Percentiles rank a stretch among this genome's conserved stretches.
phyloP scores from a whole-genome alignment of 306 rosid species.

The Rosa persica region DNA sequence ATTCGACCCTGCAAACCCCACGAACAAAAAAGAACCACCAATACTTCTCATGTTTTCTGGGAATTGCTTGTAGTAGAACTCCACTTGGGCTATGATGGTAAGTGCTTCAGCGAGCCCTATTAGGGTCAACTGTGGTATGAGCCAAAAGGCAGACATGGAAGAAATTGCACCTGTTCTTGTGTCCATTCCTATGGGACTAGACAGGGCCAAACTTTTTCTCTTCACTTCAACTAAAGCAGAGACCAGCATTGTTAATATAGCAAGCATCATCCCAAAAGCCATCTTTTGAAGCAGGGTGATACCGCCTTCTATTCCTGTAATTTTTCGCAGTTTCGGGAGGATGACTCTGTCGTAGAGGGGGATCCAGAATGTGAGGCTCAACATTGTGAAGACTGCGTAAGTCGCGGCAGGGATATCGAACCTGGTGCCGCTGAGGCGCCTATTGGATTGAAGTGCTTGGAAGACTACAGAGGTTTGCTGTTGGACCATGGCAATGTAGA shows the following conservation, averaged over 20 bases:
- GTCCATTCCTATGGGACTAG: constrained; percentile 18
- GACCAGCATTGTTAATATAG: constrained; percentile 24
- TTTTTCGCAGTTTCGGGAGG: constrained; percentile 22
- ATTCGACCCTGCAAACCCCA: constrained; percentile 33
- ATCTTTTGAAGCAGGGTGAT: constrained; percentile 41
- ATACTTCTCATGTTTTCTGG: constrained; percentile 48
- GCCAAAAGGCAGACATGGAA: constrained; percentile 39
- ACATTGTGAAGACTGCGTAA: constrained; percentile 24
- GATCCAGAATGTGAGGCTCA: constrained; percentile 33
- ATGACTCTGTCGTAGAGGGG: constrained; percentile 37
- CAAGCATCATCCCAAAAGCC: constrained; percentile 36
- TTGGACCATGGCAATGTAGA: constrained; percentile 36
- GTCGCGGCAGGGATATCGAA: constrained; percentile 38
- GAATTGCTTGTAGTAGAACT: constrained; percentile 40
- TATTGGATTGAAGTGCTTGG: constrained; percentile 46
- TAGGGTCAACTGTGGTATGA: constrained; percentile 35
- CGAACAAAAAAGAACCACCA: constrained; percentile 34
- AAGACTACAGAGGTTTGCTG: constrained; percentile 38
- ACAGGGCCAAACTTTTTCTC: constrained; percentile 26
- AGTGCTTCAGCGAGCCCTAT: constrained; percentile 39
- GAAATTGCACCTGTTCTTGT: constrained; percentile 32
- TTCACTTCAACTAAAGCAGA: constrained; percentile 35
- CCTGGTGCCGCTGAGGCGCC: constrained; percentile 19
- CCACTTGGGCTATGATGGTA: constrained; percentile 20
- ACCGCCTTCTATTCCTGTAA: constrained; percentile 38